Conservation (phyloP, 257 asterid genomes). For the Salvia rosmarinus region DNA sequence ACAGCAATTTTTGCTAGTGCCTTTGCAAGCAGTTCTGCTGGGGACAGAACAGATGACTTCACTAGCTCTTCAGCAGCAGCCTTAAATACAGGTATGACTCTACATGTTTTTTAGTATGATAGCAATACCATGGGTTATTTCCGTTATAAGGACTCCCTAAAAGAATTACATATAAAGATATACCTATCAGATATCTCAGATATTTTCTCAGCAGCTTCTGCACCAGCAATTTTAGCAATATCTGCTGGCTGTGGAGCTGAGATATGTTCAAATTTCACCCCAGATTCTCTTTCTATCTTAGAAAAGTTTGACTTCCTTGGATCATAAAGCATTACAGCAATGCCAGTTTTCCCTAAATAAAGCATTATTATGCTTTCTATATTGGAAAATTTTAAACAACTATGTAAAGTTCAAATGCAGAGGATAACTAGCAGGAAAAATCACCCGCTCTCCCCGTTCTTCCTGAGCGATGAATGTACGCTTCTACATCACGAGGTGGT, state of each 20-base stretch:
- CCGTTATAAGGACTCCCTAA: neutral
- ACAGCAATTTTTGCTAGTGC: slow-evolving; percentile 97
- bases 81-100: slow-evolving; percentile 88
- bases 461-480: slow-evolving; percentile 99
- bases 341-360: slow-evolving; percentile 78
- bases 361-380: neutral
- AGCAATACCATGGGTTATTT: neutral
- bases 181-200: slow-evolving; percentile 79
- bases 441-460: slow-evolving; percentile 98
- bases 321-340: slow-evolving; percentile 97
- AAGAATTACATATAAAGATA: neutral
- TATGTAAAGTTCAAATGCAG: slow-evolving; percentile 4
- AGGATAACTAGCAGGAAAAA: slow-evolving; percentile 30
- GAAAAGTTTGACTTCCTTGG: slow-evolving; percentile 87
- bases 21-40: slow-evolving; percentile 83
- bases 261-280: slow-evolving; percentile 86
- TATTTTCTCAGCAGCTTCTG: slow-evolving; percentile 73
- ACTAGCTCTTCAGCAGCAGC: slow-evolving; percentile 91
- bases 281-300: slow-evolving; percentile 96
- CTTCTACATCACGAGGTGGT: slow-evolving; percentile 97
- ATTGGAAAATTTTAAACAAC: slow-evolving; percentile 10
- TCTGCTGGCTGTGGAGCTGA: slow-evolving; percentile 99
- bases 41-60: slow-evolving; percentile 62
- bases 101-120: slow-evolving; percentile 37
- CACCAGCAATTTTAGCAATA: slow-evolving; percentile 87